These are phyloP conservation scores for Bryoglossum gracile DNA, from an alignment of 495 filamentous ascomycete species.

Conservation along the genomic window DNA sequence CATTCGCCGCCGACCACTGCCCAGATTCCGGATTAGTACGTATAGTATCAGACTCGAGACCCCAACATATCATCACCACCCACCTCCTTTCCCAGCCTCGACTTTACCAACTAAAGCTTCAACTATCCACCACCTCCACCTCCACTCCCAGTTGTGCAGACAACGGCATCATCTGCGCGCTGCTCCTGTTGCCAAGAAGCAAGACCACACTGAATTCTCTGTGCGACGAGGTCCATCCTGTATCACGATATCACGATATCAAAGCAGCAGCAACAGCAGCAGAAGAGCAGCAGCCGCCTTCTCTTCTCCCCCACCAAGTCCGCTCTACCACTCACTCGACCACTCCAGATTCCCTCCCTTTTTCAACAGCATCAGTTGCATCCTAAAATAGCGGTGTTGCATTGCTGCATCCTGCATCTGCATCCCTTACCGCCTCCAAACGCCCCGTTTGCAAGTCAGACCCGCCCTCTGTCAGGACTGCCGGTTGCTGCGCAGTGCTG, in stretches of 20 bases:
- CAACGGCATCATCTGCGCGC: not conserved
- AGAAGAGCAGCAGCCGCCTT: too few species aligned
- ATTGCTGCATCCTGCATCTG: constrained; percentile 2
- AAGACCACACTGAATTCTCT: not conserved
- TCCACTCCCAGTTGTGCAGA: not conserved
- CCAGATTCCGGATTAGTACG: too few species aligned
- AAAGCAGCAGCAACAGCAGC: too few species aligned
- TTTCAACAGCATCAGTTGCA: not conserved
- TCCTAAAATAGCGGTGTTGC: constrained; percentile 13
- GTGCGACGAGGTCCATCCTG: not conserved
- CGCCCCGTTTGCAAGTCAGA: constrained; percentile 8
- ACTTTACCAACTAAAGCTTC: too few species aligned
- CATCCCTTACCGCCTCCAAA: constrained; percentile 18
- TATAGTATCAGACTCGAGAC: too few species aligned
- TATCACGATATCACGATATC: not conserved
- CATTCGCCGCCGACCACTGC: too few species aligned
- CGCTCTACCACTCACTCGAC: not conserved
- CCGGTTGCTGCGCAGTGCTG: too few species aligned
- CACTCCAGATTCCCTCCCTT: not conserved
- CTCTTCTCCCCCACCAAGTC: not conserved
- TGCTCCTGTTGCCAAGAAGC: not conserved
- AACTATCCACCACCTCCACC: not conserved
- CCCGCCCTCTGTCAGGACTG: not conserved
- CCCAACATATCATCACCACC: too few species aligned
- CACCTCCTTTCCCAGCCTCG: too few species aligned